Evolutionary conservation across 768 basidiomycete species (phyloP).

Genomic region (Tulasnella calospora): DNA sequence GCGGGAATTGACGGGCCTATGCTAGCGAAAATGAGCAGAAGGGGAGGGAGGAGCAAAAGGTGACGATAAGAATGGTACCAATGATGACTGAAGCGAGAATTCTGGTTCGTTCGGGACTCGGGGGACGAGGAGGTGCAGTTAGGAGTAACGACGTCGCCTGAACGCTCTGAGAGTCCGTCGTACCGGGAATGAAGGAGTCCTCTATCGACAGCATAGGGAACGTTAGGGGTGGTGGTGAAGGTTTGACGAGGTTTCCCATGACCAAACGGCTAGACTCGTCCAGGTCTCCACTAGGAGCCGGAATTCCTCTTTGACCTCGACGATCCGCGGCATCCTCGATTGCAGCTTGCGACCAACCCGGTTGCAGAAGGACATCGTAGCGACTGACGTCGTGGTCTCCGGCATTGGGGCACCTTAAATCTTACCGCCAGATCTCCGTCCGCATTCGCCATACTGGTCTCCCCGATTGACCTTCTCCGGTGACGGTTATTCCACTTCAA

Average conservation of each 20-base stretch:
- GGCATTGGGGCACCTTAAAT: too few species aligned
- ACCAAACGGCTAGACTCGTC: neutral
- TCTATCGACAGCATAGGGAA: too few species aligned
- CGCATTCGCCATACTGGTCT: too few species aligned
- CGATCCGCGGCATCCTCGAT: neutral
- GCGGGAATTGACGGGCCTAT: neutral
- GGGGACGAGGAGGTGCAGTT: neutral
- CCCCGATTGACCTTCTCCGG: neutral
- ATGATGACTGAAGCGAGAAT: neutral
- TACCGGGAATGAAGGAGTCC: too few species aligned
- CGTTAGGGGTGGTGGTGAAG: neutral
- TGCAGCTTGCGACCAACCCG: neutral
- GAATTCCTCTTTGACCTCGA: neutral
- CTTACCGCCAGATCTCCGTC: too few species aligned
- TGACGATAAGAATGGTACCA: neutral
- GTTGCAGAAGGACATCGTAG: neutral
- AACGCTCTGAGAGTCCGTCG: neutral
- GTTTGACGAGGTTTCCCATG: neutral
- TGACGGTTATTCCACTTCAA: neutral
- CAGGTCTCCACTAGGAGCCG: too few species aligned
- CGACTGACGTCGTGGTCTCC: too few species aligned
- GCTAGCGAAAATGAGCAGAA: neutral
- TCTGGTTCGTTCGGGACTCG: neutral
- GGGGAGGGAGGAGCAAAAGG: neutral
- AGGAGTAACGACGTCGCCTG: neutral